These are phyloP conservation scores for Discostella pseudostelligera DNA, from an alignment of 108 stramenopile species.

Conservation along the genomic window DNA sequence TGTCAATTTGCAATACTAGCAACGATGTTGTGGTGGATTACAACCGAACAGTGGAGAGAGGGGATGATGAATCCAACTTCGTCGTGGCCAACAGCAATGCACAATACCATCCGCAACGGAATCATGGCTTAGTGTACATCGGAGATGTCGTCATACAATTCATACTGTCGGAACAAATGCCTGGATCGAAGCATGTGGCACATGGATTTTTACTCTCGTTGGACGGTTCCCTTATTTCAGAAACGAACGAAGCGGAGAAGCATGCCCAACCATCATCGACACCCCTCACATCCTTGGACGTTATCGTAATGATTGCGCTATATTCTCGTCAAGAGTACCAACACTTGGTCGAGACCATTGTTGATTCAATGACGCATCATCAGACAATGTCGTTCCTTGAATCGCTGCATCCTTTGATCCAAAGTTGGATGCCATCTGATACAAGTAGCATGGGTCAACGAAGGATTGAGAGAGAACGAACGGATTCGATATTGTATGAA, in stretches of 20 bases:
- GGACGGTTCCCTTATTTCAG: constrained; percentile 8
- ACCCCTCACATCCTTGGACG: constrained; percentile 30
- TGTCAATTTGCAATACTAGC: constrained; percentile 2
- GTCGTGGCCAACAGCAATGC: background rate
- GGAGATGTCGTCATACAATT: constrained; percentile 38
- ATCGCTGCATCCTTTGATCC: constrained; percentile 27
- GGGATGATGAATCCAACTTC: background rate
- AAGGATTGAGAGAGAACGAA: constrained; percentile 4
- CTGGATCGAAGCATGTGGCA: constrained; percentile 22
- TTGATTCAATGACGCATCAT: constrained; percentile 18
- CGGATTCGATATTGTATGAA: constrained; percentile 25
- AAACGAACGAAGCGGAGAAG: background rate
- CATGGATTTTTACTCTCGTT: constrained; percentile 26
- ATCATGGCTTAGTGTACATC: constrained; percentile 14
- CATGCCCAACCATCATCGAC: constrained; percentile 3
- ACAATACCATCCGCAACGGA: constrained; percentile 10
- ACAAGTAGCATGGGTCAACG: background rate
- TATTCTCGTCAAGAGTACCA: constrained; percentile 26
- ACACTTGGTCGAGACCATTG: constrained; percentile 20
- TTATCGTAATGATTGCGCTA: constrained; percentile 32
- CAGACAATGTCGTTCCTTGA: constrained; percentile 18
- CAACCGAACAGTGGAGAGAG: background rate
- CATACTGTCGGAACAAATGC: constrained; percentile 22
- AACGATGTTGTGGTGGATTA: background rate
- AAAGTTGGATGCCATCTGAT: constrained; percentile 20